Evolutionary conservation across 225 moss, liverwort and hornwort genomes (phyloP), one percentile per base, ranked within the genome.

Genomic region (Pseudoscleropodium purum): DNA sequence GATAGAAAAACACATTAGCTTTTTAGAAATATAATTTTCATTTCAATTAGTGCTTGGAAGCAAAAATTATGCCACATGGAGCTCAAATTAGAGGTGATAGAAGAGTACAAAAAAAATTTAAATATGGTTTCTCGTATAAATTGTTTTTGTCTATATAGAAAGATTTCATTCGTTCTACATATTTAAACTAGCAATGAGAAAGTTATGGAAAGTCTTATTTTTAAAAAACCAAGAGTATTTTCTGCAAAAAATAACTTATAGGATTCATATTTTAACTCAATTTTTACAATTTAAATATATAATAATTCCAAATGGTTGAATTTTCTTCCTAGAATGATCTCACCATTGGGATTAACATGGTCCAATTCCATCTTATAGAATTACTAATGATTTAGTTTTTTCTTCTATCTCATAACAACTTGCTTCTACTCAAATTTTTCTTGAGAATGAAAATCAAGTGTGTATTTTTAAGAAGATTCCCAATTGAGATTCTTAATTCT

Each of bases 21-120:
- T 47, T 47, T 0, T 31, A 2, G 2, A 0, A 18, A 3, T 18
- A 47, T 47, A 75, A 7, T 29, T 29, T 29, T 45, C 25, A 43
- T 17, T 74, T 45, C 45, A 45, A 29, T 29, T 0, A 0, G 0
- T 27, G 3, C 26, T 3, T 0, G 1, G 1, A 3, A 74, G 9
- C 17, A 74, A 73, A 29, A 43, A 2, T 15, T 72, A 41, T 41
- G 15, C 15, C 5, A 15, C 25, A 1, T 4, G 0, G 0, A 45
- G 1, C 0, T 45, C 10, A 18, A 30, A 29, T 9, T 45, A 1
- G 25, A 74, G 10, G 45, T 47, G 0, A 0, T 2, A 29, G 0
- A 3, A 10, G 0, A 74, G 1, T 0, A 39, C 5, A 14, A 39
- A 25, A 69, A 57, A 21, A 14, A 39, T 60, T 60, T 11, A 21